These are phyloP conservation scores for Fusarium camptoceras DNA, from an alignment of 2,329 filamentous ascomycete genomes.

Conservation along the genomic window DNA sequence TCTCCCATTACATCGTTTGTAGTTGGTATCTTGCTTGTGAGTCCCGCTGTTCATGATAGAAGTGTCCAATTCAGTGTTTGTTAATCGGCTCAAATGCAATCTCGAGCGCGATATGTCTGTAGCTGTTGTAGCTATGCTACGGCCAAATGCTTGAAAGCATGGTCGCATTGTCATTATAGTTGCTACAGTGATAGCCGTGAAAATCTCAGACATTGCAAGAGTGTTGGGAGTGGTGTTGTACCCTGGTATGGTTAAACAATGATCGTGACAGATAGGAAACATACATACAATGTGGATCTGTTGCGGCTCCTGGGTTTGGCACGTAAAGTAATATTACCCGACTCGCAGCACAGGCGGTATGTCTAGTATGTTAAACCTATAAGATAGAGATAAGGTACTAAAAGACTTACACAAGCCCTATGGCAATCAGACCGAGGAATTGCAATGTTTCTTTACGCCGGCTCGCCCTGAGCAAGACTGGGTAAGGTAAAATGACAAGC, in stretches of 20 bases:
- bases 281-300: conserved; percentile 1
- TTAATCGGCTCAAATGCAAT: too few relatives aligned
- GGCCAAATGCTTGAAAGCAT: neutral
- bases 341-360: neutral
- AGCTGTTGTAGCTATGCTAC: too few relatives aligned
- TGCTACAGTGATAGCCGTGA: conserved; percentile 2
- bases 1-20: neutral
- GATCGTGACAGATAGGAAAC: accelerated
- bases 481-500: neutral
- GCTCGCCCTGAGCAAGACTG: neutral
- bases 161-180: conserved; percentile 11
- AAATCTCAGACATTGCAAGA: conserved; percentile 10
- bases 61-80: too few relatives aligned
- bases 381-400: too few relatives aligned
- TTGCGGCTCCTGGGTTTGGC: neutral
- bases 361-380: neutral
- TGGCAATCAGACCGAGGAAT: neutral
- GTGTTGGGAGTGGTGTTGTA: conserved; percentile 3
- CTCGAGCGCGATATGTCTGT: too few relatives aligned
- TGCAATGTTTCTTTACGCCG: conserved; percentile 1
- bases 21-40: neutral
- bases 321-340: conserved; percentile 10
- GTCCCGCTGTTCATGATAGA: neutral
- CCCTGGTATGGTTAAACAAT: neutral
- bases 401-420: neutral